A percentile compares a stretch with the other conserved stretches of the same genome.
Conservation (phyloP, 768 basidiomycete genomes). For the Pulveroboletus sp. region DNA sequence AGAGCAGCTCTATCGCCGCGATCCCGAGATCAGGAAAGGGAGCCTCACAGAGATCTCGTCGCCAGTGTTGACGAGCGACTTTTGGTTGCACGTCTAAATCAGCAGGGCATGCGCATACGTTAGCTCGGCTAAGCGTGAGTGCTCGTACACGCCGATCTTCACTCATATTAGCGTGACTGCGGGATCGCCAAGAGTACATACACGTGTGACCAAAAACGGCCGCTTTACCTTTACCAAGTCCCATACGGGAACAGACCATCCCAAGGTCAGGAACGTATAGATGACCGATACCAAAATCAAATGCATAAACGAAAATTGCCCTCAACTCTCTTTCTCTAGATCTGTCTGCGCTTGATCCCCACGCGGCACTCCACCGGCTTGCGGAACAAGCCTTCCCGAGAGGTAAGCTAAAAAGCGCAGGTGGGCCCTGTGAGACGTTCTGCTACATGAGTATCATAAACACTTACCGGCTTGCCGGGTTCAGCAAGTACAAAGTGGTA, state of each 20-base stretch:
- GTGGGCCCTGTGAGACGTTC: slow-evolving; percentile 5
- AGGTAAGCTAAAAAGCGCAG: slow-evolving; percentile 48
- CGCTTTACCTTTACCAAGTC: not conserved
- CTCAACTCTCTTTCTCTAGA: slow-evolving; percentile 4
- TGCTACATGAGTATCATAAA: not conserved
- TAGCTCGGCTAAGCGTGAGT: too few species aligned
- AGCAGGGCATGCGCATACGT: too few species aligned
- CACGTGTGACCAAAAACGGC: too few species aligned
- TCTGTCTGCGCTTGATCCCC: slow-evolving; percentile 62
- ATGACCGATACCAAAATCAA: not conserved
- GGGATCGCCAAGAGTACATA: too few species aligned
- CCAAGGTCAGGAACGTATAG: not conserved
- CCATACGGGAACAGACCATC: slow-evolving; percentile 14
- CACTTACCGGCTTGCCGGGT: slow-evolving; percentile 51
- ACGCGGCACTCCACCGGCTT: slow-evolving; percentile 74
- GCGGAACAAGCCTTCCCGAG: slow-evolving; percentile 81
- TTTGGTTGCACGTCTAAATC: too few species aligned
- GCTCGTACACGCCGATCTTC: too few species aligned
- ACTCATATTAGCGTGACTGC: too few species aligned
- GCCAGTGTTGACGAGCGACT: too few species aligned
- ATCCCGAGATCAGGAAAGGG: too few species aligned
- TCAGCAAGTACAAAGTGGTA: slow-evolving; percentile 69
- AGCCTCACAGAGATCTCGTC: too few species aligned
- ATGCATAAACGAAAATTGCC: not conserved
- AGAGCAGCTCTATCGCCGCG: too few species aligned